A percentile compares a stretch with the other conserved stretches of the same genome.
Conservation (phyloP, 306 rosid species). For the Malus sieversii region DNA sequence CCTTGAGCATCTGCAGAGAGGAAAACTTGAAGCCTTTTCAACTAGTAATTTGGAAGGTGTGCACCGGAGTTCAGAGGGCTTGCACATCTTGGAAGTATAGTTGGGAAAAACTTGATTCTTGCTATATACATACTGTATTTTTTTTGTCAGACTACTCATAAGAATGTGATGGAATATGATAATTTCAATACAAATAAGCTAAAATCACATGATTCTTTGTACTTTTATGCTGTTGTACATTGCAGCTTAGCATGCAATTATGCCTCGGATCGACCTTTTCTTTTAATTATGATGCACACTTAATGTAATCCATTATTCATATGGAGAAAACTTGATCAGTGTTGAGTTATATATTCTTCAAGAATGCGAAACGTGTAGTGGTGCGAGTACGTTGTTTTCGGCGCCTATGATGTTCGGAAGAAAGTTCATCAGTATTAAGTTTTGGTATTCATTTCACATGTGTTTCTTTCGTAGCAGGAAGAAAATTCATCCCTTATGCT, state of each 20-base stretch:
- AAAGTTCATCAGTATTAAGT: background rate
- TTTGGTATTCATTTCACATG: background rate
- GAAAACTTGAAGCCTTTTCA: slow-evolving; percentile 15
- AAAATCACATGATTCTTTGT: background rate
- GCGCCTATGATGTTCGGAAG: background rate
- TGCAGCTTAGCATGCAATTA: slow-evolving; percentile 6
- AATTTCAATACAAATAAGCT: background rate
- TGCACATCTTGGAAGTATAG: slow-evolving; percentile 38
- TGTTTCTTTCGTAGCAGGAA: background rate
- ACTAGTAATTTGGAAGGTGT: slow-evolving; percentile 1
- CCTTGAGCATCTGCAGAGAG: slow-evolving; percentile 59
- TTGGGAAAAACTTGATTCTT: slow-evolving; percentile 3
- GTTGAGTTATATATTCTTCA: background rate
- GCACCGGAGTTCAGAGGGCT: slow-evolving; percentile 8
- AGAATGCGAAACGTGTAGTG: background rate
- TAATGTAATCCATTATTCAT: background rate
- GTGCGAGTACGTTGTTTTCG: background rate
- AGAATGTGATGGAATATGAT: background rate
- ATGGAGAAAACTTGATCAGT: background rate
- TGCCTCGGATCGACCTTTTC: background rate
- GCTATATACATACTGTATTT: background rate
- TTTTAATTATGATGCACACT: background rate
- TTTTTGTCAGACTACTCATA: background rate
- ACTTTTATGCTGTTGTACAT: background rate
- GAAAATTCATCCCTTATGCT: too few species aligned